These are phyloP conservation scores for Fusarium subglutinans DNA, from an alignment of 2,329 filamentous ascomycete genomes.

Conservation along the genomic window DNA sequence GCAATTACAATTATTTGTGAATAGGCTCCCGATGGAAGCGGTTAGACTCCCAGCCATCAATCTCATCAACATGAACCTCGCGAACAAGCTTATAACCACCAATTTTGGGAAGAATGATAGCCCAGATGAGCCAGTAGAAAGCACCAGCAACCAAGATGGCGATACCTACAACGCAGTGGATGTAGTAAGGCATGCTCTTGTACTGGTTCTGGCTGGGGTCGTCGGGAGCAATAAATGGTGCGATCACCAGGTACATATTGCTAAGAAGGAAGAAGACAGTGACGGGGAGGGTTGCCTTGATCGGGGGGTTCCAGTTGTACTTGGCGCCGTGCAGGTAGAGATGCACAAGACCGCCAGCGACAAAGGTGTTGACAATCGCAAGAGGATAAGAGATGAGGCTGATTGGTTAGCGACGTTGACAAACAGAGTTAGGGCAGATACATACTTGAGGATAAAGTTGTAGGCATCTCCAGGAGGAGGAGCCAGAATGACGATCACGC, in stretches of 20 bases:
- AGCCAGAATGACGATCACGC: conserved; percentile 71
- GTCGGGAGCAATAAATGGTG: conserved; percentile 65
- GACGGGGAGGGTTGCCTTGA: conserved; percentile 64
- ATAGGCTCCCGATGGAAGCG: conserved; percentile 59
- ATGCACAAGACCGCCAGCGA: conserved; percentile 62
- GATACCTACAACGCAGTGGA: conserved; percentile 67
- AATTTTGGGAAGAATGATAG: conserved; percentile 60
- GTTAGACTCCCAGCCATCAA: conserved; percentile 71
- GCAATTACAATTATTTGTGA: background rate
- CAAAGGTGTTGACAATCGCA: conserved; percentile 65
- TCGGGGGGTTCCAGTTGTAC: conserved; percentile 63
- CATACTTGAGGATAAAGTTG: conserved; percentile 68
- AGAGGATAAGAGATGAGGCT: conserved; percentile 72
- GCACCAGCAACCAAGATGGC: conserved; percentile 62
- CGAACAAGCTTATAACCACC: conserved; percentile 65
- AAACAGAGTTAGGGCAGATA: background rate
- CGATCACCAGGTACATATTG: conserved; percentile 69
- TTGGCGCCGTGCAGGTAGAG: conserved; percentile 60
- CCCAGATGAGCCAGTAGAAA: conserved; percentile 67
- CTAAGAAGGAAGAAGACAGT: conserved; percentile 67
- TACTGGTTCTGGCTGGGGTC: conserved; percentile 61
- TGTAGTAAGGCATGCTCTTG: conserved; percentile 63
- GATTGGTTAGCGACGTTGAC: background rate
- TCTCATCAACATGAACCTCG: conserved; percentile 62
- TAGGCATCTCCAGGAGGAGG: conserved; percentile 74